Evolutionary conservation across 768 basidiomycete species (phyloP).

Genomic region (Nevesoporus exiguus): DNA sequence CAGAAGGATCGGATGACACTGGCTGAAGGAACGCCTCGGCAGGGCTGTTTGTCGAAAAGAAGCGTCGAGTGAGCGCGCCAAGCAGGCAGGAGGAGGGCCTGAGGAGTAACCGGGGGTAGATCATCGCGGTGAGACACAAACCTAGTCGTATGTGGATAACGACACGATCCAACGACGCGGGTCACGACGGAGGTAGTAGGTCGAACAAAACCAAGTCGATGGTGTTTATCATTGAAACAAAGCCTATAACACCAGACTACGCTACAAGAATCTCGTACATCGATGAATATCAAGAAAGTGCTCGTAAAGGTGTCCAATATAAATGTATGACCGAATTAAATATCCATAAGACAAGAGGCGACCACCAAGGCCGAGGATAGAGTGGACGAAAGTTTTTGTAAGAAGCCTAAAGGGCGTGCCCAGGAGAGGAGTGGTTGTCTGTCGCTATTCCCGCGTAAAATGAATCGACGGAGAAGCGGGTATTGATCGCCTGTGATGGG

Average conservation of each 20-base stretch:
- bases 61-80: constrained; percentile 7
- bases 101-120: not conserved
- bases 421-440: constrained; percentile 8
- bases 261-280: constrained; percentile 1
- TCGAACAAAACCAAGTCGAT: not conserved
- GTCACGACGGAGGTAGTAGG: no score
- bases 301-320: not conserved
- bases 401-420: constrained; percentile 18
- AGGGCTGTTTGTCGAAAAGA: constrained; percentile 19
- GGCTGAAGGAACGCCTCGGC: constrained; percentile 48
- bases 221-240: not conserved
- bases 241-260: constrained; percentile 2
- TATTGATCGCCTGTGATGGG: not conserved
- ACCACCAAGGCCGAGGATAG: not conserved
- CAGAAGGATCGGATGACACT: constrained; percentile 53
- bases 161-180: no score
- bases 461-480: constrained; percentile 28
- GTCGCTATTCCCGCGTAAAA: constrained; percentile 24
- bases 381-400: not conserved
- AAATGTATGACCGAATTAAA: constrained; percentile 14
- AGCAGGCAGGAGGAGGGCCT: not conserved
- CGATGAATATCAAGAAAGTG: constrained; percentile 1
- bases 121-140: constrained; percentile 1
- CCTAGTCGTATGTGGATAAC: no score
- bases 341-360: constrained; percentile 16